Evolutionary conservation across 2,329 filamentous ascomycete genomes (phyloP).

Genomic region (Orbilia ellipsospora): DNA sequence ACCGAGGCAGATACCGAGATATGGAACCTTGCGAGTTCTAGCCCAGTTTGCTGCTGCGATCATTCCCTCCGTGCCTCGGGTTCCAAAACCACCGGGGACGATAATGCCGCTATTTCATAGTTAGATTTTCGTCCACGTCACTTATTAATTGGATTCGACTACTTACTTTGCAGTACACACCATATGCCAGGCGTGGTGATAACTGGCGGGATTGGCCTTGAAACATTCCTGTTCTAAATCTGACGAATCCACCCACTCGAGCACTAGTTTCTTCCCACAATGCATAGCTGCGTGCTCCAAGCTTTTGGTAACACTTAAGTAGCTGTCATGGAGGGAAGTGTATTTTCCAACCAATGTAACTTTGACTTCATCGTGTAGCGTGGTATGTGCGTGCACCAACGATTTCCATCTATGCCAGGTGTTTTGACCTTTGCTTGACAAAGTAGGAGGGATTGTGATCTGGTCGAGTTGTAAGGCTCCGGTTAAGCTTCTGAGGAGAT

Average conservation of each 20-base stretch:
- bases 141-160: neutral
- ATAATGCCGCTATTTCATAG: conserved; percentile 67
- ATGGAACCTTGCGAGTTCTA: conserved; percentile 81
- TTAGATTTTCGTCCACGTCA: neutral
- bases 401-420: conserved; percentile 83
- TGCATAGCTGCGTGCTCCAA: conserved; percentile 93
- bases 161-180: conserved; percentile 73
- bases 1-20: conserved; percentile 88
- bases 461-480: conserved; percentile 74
- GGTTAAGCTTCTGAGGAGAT: conserved; percentile 75
- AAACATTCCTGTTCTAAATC: conserved; percentile 78
- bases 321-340: conserved; percentile 82
- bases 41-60: conserved; percentile 87
- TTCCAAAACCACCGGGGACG: conserved; percentile 82
- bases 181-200: conserved; percentile 85
- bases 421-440: conserved; percentile 72
- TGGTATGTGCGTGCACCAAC: conserved; percentile 74
- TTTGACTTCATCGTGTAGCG: conserved; percentile 75
- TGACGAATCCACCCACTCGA: conserved; percentile 86
- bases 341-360: conserved; percentile 97
- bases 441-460: conserved; percentile 67
- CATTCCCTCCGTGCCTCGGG: conserved; percentile 88
- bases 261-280: conserved; percentile 79
- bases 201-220: conserved; percentile 74
- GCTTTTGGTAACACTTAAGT: conserved; percentile 84